These are phyloP conservation scores for Barnettozyma siamensis DNA, from an alignment of 805 yeast genomes.

Conservation along the genomic window DNA sequence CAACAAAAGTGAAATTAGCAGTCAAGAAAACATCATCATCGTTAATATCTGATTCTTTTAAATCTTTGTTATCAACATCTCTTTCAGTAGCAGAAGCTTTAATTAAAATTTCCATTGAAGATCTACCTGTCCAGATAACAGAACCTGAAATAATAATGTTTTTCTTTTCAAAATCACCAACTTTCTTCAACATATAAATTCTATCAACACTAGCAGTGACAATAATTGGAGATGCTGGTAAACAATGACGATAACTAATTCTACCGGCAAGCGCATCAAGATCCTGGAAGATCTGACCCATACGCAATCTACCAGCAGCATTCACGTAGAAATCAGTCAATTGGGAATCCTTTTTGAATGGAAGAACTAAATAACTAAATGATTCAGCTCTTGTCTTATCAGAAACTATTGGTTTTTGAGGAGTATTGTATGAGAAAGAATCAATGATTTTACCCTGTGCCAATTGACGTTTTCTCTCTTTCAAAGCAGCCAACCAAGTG, in stretches of 20 bases:
- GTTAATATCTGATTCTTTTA: conserved; percentile 53
- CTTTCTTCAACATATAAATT: conserved; percentile 77
- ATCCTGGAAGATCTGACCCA: conserved; percentile 92
- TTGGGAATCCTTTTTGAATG: conserved; percentile 79
- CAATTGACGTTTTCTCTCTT: conserved; percentile 62
- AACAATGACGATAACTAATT: conserved; percentile 85
- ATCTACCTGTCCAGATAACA: conserved; percentile 91
- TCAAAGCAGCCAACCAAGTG: conserved; percentile 84
- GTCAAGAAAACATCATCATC: conserved; percentile 70
- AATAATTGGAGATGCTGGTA: conserved; percentile 94
- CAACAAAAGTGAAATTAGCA: conserved; percentile 93
- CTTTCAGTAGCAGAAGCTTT: conserved; percentile 71
- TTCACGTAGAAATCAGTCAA: conserved; percentile 83
- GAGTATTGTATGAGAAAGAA: conserved; percentile 64
- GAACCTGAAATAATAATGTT: conserved; percentile 85
- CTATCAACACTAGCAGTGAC: conserved; percentile 95
- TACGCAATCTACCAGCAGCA: conserved; percentile 85
- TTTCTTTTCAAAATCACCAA: conserved; percentile 68
- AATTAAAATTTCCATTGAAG: conserved; percentile 93
- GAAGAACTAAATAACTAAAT: conserved; percentile 61
- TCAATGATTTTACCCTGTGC: conserved; percentile 71
- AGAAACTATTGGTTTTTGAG: conserved; percentile 61
- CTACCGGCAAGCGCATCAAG: conserved; percentile 91
- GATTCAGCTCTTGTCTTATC: conserved; percentile 79
- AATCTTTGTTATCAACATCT: conserved; percentile 43